These are phyloP conservation scores for Backusella morwellensis DNA, from an alignment of 192 early-diverging fungal species.

Conservation along the genomic window DNA sequence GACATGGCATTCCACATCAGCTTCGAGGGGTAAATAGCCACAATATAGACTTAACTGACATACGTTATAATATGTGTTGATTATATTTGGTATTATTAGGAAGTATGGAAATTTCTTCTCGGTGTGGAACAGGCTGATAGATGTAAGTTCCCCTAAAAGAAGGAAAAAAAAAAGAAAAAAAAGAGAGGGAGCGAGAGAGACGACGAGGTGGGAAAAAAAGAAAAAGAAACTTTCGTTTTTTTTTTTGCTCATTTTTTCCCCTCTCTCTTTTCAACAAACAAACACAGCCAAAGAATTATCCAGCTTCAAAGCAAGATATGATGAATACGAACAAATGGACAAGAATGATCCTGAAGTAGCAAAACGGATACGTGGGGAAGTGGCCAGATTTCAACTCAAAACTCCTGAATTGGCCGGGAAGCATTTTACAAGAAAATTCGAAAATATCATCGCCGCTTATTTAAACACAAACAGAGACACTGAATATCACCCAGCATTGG, in stretches of 20 bases:
- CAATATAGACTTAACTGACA: background rate
- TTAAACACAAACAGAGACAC: constrained; percentile 73
- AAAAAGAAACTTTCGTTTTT: background rate
- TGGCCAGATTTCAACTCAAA: constrained; percentile 60
- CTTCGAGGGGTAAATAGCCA: constrained; percentile 58
- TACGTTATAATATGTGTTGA: background rate
- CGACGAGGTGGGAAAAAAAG: background rate
- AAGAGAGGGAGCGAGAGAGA: too few relatives aligned
- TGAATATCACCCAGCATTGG: constrained; percentile 75
- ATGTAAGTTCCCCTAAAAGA: constrained; percentile 46
- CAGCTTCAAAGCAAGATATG: constrained; percentile 49
- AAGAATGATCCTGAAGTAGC: constrained; percentile 61
- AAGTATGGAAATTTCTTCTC: constrained; percentile 87
- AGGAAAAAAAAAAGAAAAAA: background rate
- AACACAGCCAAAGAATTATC: constrained; percentile 67
- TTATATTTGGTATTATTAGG: constrained; percentile 37
- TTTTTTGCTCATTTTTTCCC: background rate
- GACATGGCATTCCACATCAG: constrained; percentile 81
- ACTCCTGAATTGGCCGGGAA: constrained; percentile 30
- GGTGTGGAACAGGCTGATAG: constrained; percentile 80
- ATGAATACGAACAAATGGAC: constrained; percentile 70
- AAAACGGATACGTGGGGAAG: constrained; percentile 82
- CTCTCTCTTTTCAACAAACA: constrained; percentile 5
- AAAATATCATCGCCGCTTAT: constrained; percentile 86
- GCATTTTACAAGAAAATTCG: constrained; percentile 53